These are phyloP conservation scores for Pichia sp. DNA, from an alignment of 1,139 yeast species.

Conservation along the genomic window DNA sequence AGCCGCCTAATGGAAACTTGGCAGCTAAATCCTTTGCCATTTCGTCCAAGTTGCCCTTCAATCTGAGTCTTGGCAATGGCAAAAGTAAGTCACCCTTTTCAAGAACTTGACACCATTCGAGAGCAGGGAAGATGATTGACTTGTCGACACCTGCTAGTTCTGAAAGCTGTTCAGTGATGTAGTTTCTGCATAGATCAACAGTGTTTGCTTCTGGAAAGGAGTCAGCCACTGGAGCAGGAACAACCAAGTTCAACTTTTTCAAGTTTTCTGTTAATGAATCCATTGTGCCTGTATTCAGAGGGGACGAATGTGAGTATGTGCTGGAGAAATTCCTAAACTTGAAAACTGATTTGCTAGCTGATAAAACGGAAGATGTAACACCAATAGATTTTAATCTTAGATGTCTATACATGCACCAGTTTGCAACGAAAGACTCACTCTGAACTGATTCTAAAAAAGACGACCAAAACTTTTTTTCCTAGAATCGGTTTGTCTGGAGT, in stretches of 20 bases:
- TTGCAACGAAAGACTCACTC: conserved; percentile 1
- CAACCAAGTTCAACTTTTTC: conserved; percentile 31
- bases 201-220: conserved; percentile 73
- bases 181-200: conserved; percentile 81
- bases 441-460: background rate
- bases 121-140: conserved; percentile 70
- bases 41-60: conserved; percentile 68
- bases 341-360: background rate
- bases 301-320: background rate
- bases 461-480: background rate
- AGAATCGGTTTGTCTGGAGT: background rate
- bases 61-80: conserved; percentile 89
- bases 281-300: conserved; percentile 19
- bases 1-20: conserved; percentile 62
- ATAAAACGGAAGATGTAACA: conserved; percentile 1
- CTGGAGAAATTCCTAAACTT: background rate
- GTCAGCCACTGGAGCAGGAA: conserved; percentile 38
- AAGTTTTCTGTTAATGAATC: conserved; percentile 30
- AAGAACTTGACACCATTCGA: conserved; percentile 80
- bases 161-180: conserved; percentile 75
- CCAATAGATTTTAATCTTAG: conserved; percentile 6
- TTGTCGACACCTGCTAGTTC: conserved; percentile 69
- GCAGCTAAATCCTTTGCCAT: conserved; percentile 82
- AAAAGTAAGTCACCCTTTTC: conserved; percentile 92
- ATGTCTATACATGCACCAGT: conserved; percentile 5